A percentile compares a stretch with the other conserved stretches of the same genome.
phyloP scores from a whole-genome alignment of 805 yeast species.

The Saccharomycopsis amapae region DNA sequence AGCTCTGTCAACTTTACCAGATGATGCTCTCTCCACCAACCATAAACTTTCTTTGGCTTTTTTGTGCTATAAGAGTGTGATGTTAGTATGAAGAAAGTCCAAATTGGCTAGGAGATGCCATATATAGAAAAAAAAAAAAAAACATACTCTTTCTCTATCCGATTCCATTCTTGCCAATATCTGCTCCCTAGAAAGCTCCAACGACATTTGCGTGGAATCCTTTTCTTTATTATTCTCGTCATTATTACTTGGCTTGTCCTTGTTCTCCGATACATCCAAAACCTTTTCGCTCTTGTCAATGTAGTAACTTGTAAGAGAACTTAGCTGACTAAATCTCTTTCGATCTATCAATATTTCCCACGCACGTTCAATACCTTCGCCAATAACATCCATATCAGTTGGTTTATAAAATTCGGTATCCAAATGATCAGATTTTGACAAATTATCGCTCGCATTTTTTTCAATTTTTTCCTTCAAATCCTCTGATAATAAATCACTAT shows the following conservation, averaged over 20 bases:
- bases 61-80: slow-evolving; percentile 61
- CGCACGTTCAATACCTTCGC: slow-evolving; percentile 28
- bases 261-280: neutral
- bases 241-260: neutral
- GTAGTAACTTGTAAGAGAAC: neutral
- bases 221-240: neutral
- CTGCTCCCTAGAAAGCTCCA: slow-evolving; percentile 37
- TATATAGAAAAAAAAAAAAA: slow-evolving; percentile 1
- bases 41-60: slow-evolving; percentile 74
- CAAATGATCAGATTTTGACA: too few relatives aligned
- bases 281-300: neutral
- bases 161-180: slow-evolving; percentile 79
- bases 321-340: slow-evolving; percentile 43
- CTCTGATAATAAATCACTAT: slow-evolving; percentile 5
- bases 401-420: too few relatives aligned
- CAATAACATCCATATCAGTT: too few relatives aligned
- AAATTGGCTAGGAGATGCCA: too few relatives aligned
- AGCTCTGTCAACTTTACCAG: slow-evolving; percentile 31
- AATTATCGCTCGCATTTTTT: too few relatives aligned
- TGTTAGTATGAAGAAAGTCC: slow-evolving; percentile 4
- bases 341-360: slow-evolving; percentile 44
- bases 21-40: slow-evolving; percentile 50
- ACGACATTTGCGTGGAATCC: slow-evolving; percentile 8
- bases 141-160: slow-evolving; percentile 64
- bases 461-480: too few relatives aligned